Conservation (phyloP, 1,284 basidiomycete species). For the Ceratobasidium sp. region DNA sequence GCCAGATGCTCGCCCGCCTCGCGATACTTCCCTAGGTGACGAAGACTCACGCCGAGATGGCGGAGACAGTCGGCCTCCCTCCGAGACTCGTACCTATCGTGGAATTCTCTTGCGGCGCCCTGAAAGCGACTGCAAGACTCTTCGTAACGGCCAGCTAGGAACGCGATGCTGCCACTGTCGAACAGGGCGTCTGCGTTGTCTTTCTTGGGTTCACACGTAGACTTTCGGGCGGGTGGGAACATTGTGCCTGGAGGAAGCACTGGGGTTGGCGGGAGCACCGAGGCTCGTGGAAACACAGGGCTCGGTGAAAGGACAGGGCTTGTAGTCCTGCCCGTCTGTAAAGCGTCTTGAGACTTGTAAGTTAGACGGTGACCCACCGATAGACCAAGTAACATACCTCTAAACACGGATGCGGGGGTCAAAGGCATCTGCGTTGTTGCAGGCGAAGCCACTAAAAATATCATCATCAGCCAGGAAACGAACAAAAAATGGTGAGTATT, state of each 20-base stretch:
- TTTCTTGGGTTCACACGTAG: not conserved
- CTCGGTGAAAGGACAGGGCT: too few species aligned
- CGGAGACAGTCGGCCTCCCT: constrained; percentile 31
- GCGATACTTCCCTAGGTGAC: constrained; percentile 15
- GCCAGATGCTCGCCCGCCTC: constrained; percentile 9
- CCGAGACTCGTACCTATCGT: constrained; percentile 1
- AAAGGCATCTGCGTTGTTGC: not conserved
- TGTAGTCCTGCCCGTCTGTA: too few species aligned
- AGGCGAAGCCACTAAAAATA: not conserved
- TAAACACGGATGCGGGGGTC: not conserved
- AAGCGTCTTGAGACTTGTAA: not conserved
- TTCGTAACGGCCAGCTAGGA: constrained; percentile 22
- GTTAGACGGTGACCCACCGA: too few species aligned
- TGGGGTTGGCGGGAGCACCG: too few species aligned
- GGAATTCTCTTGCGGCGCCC: constrained; percentile 24
- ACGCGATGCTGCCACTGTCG: constrained; percentile 6
- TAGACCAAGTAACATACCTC: too few species aligned
- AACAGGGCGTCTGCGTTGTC: not conserved
- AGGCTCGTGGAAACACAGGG: too few species aligned
- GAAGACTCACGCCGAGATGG: constrained; percentile 23
- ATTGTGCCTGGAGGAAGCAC: too few species aligned
- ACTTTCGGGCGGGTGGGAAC: too few species aligned
- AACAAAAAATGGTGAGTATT: too few species aligned
- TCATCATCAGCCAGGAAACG: not conserved
- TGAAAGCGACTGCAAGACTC: constrained; percentile 32